Conservation (phyloP, 305 asterid species). For the Solanum hybrid region DNA sequence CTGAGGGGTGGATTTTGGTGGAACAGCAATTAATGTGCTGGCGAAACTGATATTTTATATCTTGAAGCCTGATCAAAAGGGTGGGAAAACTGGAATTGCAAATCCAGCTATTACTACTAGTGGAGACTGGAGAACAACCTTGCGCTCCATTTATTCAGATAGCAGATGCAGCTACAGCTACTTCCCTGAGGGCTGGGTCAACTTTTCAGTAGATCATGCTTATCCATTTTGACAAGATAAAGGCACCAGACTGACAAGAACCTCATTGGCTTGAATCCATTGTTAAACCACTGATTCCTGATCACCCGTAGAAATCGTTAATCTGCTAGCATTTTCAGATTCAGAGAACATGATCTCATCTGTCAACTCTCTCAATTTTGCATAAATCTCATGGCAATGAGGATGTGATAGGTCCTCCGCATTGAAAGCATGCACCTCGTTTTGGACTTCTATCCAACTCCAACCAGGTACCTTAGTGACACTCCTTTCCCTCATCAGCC, state of each 20-base stretch:
- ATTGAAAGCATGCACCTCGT: conserved; percentile 57
- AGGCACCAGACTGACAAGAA: not conserved
- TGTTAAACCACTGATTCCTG: conserved; percentile 19
- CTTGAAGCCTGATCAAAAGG: not conserved
- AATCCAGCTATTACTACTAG: not conserved
- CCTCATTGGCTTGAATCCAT: conserved; percentile 7
- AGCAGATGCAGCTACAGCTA: not conserved
- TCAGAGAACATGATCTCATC: conserved; percentile 33
- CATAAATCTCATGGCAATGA: conserved; percentile 38
- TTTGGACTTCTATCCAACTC: conserved; percentile 80
- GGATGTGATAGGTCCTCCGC: conserved; percentile 67
- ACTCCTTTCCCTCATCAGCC: conserved; percentile 59
- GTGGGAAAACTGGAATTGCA: not conserved
- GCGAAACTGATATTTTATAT: not conserved
- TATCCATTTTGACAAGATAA: not conserved
- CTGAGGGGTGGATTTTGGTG: not conserved
- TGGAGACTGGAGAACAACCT: not conserved
- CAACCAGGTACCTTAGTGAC: conserved; percentile 80
- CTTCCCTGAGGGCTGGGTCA: not conserved
- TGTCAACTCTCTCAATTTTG: conserved; percentile 28
- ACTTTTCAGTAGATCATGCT: not conserved
- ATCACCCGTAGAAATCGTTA: conserved; percentile 10
- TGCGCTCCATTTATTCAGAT: not conserved
- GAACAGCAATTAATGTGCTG: not conserved
- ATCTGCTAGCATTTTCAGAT: conserved; percentile 2